Evolutionary conservation across 179 eudicot genomes (phyloP).

Genomic region (Spinacia oleracea): DNA sequence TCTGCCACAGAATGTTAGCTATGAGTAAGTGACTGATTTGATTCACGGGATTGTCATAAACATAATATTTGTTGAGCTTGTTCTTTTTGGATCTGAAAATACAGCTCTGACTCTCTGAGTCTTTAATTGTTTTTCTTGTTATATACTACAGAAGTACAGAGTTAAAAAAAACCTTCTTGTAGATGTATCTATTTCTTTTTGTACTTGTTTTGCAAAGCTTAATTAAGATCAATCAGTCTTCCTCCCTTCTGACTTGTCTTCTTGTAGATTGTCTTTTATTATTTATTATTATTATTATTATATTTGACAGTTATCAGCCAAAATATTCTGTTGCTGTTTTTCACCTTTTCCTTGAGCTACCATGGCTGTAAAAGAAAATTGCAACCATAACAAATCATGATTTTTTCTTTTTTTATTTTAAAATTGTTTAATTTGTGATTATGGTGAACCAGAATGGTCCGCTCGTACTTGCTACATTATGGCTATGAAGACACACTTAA

Average conservation of each 20-base stretch:
- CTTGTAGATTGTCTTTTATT: not conserved
- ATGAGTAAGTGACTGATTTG: slow-evolving; percentile 52
- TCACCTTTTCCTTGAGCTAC: too few species aligned
- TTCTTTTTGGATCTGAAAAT: not conserved
- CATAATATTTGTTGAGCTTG: not conserved
- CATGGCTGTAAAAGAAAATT: not conserved
- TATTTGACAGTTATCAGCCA: not conserved
- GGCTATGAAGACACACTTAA: slow-evolving; percentile 86
- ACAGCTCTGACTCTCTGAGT: too few species aligned
- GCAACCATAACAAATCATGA: not conserved
- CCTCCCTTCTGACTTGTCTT: not conserved
- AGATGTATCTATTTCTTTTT: not conserved
- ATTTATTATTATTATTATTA: too few species aligned
- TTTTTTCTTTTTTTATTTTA: not conserved
- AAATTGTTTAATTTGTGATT: slow-evolving; percentile 12
- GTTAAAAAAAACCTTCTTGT: not conserved
- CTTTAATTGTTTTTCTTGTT: too few species aligned
- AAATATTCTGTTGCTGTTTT: not conserved
- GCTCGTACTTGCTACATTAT: slow-evolving; percentile 86
- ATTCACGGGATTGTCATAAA: slow-evolving; percentile 2
- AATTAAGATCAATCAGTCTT: not conserved
- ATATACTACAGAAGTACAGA: too few species aligned
- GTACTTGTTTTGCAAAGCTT: not conserved
- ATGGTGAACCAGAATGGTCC: slow-evolving; percentile 65
- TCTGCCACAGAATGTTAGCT: slow-evolving; percentile 65